Percentiles rank a stretch among this genome's conserved stretches.
phyloP scores from a whole-genome alignment of 164 flowering plant species.

The Annona cherimola region DNA sequence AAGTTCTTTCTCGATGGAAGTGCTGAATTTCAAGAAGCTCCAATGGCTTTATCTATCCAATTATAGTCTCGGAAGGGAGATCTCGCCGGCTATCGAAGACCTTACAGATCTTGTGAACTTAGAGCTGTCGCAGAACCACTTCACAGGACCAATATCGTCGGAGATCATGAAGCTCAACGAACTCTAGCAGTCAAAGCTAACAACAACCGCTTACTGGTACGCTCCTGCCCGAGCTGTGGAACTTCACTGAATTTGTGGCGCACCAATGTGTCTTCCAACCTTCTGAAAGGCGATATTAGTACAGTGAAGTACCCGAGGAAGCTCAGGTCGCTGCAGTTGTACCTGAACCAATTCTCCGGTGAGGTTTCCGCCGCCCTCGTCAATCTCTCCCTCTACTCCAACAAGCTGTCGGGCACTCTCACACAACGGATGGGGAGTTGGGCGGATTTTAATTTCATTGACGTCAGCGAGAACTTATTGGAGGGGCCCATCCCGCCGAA shows the following conservation, averaged over 20 bases:
- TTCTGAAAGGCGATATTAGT: slow-evolving; percentile 38
- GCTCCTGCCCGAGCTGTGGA: slow-evolving; percentile 56
- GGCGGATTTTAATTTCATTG: slow-evolving; percentile 71
- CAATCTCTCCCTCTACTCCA: slow-evolving; percentile 62
- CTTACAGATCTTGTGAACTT: slow-evolving; percentile 42
- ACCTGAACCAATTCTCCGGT: slow-evolving; percentile 41
- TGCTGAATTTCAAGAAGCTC: slow-evolving; percentile 39
- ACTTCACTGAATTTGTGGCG: slow-evolving; percentile 37
- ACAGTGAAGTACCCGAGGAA: slow-evolving; percentile 30
- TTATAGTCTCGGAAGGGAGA: slow-evolving; percentile 48
- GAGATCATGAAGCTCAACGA: slow-evolving; percentile 48
- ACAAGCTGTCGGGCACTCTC: slow-evolving; percentile 56
- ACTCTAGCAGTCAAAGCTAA: slow-evolving; percentile 70
- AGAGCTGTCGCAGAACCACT: slow-evolving; percentile 44
- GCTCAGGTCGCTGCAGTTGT: slow-evolving; percentile 43
- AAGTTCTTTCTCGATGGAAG: slow-evolving; percentile 42
- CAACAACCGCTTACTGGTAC: slow-evolving; percentile 48
- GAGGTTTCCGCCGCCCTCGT: slow-evolving; percentile 50
- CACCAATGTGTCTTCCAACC: slow-evolving; percentile 46
- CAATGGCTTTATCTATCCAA: slow-evolving; percentile 58
- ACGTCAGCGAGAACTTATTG: slow-evolving; percentile 61
- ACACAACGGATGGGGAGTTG: slow-evolving; percentile 74
- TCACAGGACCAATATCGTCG: slow-evolving; percentile 56
- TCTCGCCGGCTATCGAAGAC: slow-evolving; percentile 57
- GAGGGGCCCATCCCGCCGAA: slow-evolving; percentile 81